These are phyloP conservation scores for Beauveria medogensis DNA, from an alignment of 2,329 filamentous ascomycete genomes.

Conservation along the genomic window DNA sequence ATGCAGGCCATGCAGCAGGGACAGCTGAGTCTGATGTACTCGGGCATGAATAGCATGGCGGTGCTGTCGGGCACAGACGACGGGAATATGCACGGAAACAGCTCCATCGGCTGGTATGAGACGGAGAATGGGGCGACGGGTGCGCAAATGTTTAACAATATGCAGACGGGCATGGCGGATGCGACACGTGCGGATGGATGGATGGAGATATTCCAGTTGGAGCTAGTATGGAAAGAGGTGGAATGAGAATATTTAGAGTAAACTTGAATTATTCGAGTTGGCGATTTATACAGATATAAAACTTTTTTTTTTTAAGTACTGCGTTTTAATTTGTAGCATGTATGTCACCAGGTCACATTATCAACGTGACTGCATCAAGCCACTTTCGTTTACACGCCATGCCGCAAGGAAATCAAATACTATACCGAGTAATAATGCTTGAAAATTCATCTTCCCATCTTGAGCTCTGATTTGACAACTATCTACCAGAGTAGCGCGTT, in stretches of 20 bases:
- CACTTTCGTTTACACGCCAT: too few species aligned
- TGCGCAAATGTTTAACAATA: constrained; percentile 25
- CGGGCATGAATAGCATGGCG: constrained; percentile 22
- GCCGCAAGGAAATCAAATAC: too few species aligned
- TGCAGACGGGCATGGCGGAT: constrained; percentile 23
- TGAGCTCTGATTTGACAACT: too few species aligned
- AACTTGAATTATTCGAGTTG: background rate
- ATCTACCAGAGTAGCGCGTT: background rate
- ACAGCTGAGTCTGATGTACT: constrained; percentile 25
- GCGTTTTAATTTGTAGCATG: too few species aligned
- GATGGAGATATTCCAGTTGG: constrained; percentile 20
- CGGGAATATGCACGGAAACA: constrained; percentile 26
- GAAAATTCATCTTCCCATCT: too few species aligned
- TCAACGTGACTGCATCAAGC: too few species aligned
- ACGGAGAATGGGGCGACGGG: constrained; percentile 26
- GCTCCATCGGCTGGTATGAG: constrained; percentile 26
- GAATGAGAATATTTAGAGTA: constrained; percentile 16
- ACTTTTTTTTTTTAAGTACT: too few species aligned
- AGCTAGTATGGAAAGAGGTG: constrained; percentile 24
- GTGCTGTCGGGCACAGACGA: constrained; percentile 21
- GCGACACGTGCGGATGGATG: constrained; percentile 20
- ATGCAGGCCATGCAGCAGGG: constrained; percentile 27
- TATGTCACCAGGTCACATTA: too few species aligned
- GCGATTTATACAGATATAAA: too few species aligned
- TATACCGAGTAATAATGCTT: too few species aligned